These are phyloP conservation scores for Alternaria ethzedia DNA, from an alignment of 2,329 filamentous ascomycete species.

Conservation along the genomic window DNA sequence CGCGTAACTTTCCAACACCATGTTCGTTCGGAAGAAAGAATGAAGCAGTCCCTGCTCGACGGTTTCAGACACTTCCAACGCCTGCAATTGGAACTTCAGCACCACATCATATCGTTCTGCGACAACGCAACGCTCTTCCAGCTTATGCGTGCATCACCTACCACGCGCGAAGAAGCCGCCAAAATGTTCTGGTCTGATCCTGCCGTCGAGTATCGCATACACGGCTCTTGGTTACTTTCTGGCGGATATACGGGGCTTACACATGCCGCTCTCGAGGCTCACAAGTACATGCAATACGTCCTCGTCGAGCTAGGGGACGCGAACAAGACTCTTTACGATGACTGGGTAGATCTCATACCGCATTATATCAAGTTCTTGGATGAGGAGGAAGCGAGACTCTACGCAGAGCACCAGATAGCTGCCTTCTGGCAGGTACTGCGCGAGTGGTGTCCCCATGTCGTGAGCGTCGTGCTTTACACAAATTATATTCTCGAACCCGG, in stretches of 20 bases:
- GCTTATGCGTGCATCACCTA: slow-evolving; percentile 19
- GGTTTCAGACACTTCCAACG: neutral
- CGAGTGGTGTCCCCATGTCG: neutral
- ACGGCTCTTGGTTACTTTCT: neutral
- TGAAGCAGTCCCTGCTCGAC: no score
- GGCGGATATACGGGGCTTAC: neutral
- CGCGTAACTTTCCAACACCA: neutral
- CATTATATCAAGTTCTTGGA: neutral
- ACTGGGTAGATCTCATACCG: neutral
- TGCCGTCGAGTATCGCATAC: neutral
- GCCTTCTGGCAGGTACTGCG: neutral
- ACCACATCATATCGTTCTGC: slow-evolving; percentile 14
- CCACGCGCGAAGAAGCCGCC: slow-evolving; percentile 2
- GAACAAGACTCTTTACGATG: neutral
- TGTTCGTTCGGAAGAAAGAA: neutral
- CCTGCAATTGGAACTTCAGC: slow-evolving; percentile 18
- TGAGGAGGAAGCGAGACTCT: neutral
- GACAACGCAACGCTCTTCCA: slow-evolving; percentile 18
- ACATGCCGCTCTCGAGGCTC: neutral
- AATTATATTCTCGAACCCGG: neutral
- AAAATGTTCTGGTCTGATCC: neutral
- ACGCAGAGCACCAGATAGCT: neutral
- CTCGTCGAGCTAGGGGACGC: neutral
- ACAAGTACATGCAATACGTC: neutral
- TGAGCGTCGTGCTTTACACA: neutral